Evolutionary conservation across 768 basidiomycete species (phyloP).

Genomic region (Phlebiopsis gigantea): DNA sequence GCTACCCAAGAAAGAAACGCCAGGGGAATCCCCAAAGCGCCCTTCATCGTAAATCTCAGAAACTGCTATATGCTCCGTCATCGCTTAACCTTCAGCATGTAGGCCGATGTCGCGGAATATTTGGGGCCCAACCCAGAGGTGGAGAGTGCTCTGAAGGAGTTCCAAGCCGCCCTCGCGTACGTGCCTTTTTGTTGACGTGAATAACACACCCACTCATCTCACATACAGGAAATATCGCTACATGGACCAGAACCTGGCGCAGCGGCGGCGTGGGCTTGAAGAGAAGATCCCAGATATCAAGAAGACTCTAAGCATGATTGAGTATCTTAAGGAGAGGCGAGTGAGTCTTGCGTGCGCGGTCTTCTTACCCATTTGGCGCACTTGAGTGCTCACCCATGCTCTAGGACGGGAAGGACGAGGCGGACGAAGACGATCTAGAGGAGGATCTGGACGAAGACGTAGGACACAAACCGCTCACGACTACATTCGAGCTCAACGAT

Average conservation of each 20-base stretch:
- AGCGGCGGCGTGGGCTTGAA: constrained; percentile 73
- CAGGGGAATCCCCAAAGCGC: constrained; percentile 91
- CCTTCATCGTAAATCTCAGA: constrained; percentile 74
- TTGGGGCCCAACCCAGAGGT: constrained; percentile 73
- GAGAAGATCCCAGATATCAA: constrained; percentile 96
- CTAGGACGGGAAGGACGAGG: constrained; percentile 58
- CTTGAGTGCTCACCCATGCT: not conserved
- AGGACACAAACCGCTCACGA: constrained; percentile 53
- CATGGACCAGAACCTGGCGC: constrained; percentile 86
- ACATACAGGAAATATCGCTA: constrained; percentile 90
- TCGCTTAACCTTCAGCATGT: not conserved
- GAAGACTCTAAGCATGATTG: constrained; percentile 88
- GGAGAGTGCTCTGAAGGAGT: constrained; percentile 69
- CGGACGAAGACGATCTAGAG: constrained; percentile 35
- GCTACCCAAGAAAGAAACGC: constrained; percentile 58
- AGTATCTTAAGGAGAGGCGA: constrained; percentile 66
- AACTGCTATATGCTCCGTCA: not conserved
- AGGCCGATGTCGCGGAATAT: constrained; percentile 88
- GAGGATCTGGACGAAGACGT: constrained; percentile 41
- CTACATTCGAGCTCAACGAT: constrained; percentile 94
- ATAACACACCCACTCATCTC: constrained; percentile 1
- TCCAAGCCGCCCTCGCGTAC: constrained; percentile 88
- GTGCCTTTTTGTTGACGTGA: not conserved
- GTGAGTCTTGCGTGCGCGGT: constrained; percentile 31
- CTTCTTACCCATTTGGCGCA: not conserved